Conservation (phyloP, 805 yeast species). For the Brettanomyces sp. region DNA sequence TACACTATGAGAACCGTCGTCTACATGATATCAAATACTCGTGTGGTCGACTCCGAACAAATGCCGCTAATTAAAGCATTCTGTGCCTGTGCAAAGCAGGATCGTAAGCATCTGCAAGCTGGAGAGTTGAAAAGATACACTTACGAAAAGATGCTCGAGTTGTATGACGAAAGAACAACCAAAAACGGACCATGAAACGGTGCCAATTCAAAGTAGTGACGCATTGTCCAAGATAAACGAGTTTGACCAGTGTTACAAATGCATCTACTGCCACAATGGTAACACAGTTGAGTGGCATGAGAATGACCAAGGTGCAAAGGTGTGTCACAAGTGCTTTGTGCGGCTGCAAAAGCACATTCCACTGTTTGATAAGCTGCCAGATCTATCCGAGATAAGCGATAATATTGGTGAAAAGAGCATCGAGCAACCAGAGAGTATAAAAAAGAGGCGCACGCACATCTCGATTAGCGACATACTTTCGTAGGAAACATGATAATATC, state of each 20-base stretch:
- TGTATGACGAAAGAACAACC: not conserved
- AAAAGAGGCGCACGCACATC: conserved; percentile 4
- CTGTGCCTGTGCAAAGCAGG: conserved; percentile 25
- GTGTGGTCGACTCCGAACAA: conserved; percentile 1
- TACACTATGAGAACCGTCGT: conserved; percentile 8
- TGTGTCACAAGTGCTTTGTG: conserved; percentile 21
- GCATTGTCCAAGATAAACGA: too few species aligned
- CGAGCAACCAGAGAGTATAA: too few species aligned
- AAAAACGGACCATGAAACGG: not conserved
- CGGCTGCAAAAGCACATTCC: conserved; percentile 14
- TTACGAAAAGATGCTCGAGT: conserved; percentile 3
- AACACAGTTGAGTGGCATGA: conserved; percentile 15
- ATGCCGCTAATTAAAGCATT: conserved; percentile 33
- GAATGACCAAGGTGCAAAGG: conserved; percentile 5
- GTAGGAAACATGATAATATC: not conserved
- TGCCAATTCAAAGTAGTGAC: not conserved
- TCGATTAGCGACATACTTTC: conserved; percentile 16
- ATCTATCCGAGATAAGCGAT: conserved; percentile 5
- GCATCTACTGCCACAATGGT: conserved; percentile 14
- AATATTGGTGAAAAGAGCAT: too few species aligned
- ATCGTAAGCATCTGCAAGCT: conserved; percentile 1
- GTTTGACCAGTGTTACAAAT: conserved; percentile 1
- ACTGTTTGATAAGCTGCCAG: conserved; percentile 17
- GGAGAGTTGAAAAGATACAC: conserved; percentile 5
- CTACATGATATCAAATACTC: too few species aligned